Evolutionary conservation across 768 basidiomycete genomes (phyloP).

Genomic region (Suillus occidentalis): DNA sequence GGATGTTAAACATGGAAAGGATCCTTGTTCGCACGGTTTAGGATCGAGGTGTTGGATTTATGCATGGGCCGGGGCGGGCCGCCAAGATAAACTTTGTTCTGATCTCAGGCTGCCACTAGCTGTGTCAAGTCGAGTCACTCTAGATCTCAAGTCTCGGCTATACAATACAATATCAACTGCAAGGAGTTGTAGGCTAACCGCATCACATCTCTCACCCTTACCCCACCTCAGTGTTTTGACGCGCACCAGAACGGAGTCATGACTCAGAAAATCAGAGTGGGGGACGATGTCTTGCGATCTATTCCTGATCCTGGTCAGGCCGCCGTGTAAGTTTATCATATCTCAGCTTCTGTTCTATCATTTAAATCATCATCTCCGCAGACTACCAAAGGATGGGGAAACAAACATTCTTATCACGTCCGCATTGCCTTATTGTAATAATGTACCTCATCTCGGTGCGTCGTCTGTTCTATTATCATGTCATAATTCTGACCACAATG

Average conservation of each 20-base stretch:
- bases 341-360: not conserved
- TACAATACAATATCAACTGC: not conserved
- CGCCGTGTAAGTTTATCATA: slow-evolving; percentile 40
- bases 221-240: not conserved
- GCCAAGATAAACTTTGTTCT: not conserved
- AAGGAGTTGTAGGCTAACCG: not conserved
- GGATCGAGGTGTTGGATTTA: too few relatives aligned
- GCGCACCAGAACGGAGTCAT: slow-evolving; percentile 28
- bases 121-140: not conserved
- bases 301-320: slow-evolving; percentile 53
- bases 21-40: too few relatives aligned
- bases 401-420: slow-evolving; percentile 91
- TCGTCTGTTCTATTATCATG: slow-evolving; percentile 16
- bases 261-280: slow-evolving; percentile 55
- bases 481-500: not conserved
- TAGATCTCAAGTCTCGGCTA: not conserved
- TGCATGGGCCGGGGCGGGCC: too few relatives aligned
- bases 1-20: too few relatives aligned
- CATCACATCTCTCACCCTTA: not conserved
- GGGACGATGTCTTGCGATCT: slow-evolving; percentile 48
- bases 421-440: slow-evolving; percentile 95
- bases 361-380: slow-evolving; percentile 21
- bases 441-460: slow-evolving; percentile 92
- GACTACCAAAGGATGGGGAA: slow-evolving; percentile 82
- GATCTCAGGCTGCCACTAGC: not conserved